Base-by-base conservation (phyloP, 2,329 filamentous ascomycete species). In the Phaeosphaeriaceae sp. region DNA sequence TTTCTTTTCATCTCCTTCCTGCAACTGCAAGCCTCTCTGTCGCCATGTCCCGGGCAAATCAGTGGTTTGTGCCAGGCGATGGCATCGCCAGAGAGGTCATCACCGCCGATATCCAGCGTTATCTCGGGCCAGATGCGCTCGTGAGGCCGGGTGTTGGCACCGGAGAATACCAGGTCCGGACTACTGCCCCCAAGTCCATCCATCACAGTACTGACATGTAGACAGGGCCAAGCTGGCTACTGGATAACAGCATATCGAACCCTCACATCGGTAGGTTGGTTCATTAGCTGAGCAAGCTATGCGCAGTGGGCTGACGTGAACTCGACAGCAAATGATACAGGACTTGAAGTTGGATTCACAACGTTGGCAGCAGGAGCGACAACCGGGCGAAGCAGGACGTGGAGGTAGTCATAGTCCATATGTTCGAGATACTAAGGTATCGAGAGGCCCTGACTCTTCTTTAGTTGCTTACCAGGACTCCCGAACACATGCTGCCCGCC, bases 21-120 rank as follows among this genome's bases (percentile, higher is more conserved):
- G 53, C 58, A 59, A 58, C 50, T 50, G 53, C 58, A 58, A 58
- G 42, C 44, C 44, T 46, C 45, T 45, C 30, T 42, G 44, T 57
- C 67, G 60, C 49, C 52, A 72, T 72, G 64, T 69, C 66, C 54
- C 64, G 64, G 44, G 62, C 61, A 70, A 67, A 76, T 68, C 73
- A 79, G 68, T 81, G 78, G 78, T 81, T 79, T 62, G 72, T 78
- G 56, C 73, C 74, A 12, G 77, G 74, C 54, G 77, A 79, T 39
- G 78, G 78, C 66, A 81, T 81, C 61, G 75, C 77, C 48, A 67
- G 78, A 62, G 75, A 79, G 67, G 78, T 81, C 66, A 80, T 81
- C 56, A 78, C 77, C 39, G 77, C 77, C 57, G 78, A 81, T 67
- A 80, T 81, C 59, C 77, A 79, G 67, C 74, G 77, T 61, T 80